Conservation (phyloP, 495 filamentous ascomycete genomes). For the Annulohypoxylon nitens region DNA sequence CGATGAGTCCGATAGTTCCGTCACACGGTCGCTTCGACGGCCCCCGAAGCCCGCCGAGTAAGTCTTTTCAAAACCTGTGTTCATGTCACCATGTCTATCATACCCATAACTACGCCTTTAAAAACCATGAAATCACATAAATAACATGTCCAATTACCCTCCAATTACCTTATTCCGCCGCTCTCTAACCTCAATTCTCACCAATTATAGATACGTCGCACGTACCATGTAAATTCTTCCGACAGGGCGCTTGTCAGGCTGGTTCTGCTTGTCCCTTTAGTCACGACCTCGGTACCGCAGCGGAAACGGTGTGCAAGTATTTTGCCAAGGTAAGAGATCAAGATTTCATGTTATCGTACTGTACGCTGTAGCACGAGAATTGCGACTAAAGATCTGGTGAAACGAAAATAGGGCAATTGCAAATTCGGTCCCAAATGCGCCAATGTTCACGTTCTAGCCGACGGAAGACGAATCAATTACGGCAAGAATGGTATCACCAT, state of each 20-base stretch:
- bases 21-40: slow-evolving; percentile 69
- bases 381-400: slow-evolving; percentile 52
- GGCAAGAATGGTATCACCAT: slow-evolving; percentile 67
- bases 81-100: neutral
- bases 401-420: slow-evolving; percentile 84
- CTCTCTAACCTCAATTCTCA: slow-evolving; percentile 38
- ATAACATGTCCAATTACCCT: neutral
- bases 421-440: slow-evolving; percentile 99
- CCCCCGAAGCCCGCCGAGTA: slow-evolving; percentile 87
- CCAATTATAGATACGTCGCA: slow-evolving; percentile 84
- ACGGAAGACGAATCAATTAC: slow-evolving; percentile 90
- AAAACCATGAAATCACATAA: neutral
- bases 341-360: slow-evolving; percentile 8
- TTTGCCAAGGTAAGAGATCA: slow-evolving; percentile 85
- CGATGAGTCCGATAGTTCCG: slow-evolving; percentile 59
- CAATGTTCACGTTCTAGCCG: slow-evolving; percentile 92
- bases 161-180: slow-evolving; percentile 7
- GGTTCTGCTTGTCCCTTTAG: slow-evolving; percentile 96
- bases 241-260: slow-evolving; percentile 95
- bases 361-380: slow-evolving; percentile 17
- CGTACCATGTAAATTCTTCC: slow-evolving; percentile 99
- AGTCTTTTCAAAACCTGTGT: slow-evolving; percentile 44
- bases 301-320: slow-evolving; percentile 95
- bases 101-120: neutral
- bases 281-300: slow-evolving; percentile 83